Evolutionary conservation across 2,329 filamentous ascomycete species (phyloP), one percentile per base, ranked within the genome.

Genomic region (Xylariaceae sp.): DNA sequence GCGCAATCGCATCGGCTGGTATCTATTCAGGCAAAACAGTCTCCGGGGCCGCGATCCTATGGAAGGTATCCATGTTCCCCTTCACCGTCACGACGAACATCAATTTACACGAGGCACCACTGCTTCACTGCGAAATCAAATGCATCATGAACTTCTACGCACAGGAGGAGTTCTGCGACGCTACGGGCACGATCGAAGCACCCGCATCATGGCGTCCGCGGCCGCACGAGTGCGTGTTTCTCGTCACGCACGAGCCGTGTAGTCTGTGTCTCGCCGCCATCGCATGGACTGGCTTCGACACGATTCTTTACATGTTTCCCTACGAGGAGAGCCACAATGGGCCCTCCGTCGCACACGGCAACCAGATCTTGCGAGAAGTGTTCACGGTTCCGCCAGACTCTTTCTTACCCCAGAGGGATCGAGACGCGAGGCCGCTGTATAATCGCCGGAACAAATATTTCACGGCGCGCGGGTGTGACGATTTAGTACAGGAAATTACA

Each of bases 81-180:
- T 69, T 80, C 11, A 81, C 78, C 0, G 76, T 81, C 4, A 76
- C 81, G 8, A 84, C 80, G 51, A 85, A 85, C 73, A 78, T 84
- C 69, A 82, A 84, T 5, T 30, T 30, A 69, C 75, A 75, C 9
- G 69, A 68, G 0, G 84, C 82, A 3, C 82, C 82, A 1, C 74
- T 84, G 3, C 74, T 84, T 7, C 82, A 84, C 69, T 82, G 82
- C 61, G 82, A 85, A 64, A 82, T 84, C 70, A 82, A 83, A 70
- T 84, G 82, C 74, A 83, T 85, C 70, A 81, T 83, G 65, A 71
- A 78, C 37, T 84, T 84, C 73, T 84, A 82, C 71, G 74, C 75
- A 0, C 52, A 62, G 51, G 68, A 68, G 1, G 66, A 67, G 17
- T 72, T 72, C 60, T 68, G 74, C 1, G 17, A 39, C 15, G 5